Conservation (phyloP, 2,329 filamentous ascomycete species). For the Geosmithia putterillii region DNA sequence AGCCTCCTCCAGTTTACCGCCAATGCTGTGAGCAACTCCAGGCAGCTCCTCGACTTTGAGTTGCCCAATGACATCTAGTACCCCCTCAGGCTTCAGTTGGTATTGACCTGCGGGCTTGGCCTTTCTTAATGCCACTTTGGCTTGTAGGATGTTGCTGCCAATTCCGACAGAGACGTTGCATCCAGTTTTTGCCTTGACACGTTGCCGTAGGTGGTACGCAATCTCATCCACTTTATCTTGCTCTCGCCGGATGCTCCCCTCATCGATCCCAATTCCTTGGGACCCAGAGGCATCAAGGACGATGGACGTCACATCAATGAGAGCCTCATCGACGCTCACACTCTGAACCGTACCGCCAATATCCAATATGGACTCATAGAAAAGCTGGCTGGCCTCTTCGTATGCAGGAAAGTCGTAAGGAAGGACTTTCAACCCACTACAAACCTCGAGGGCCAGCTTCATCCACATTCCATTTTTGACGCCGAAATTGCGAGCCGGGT, state of each 20-base stretch:
- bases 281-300: slow-evolving; percentile 56
- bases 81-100: slow-evolving; percentile 71
- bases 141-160: slow-evolving; percentile 78
- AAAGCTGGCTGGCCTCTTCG: slow-evolving; percentile 77
- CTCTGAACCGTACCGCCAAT: slow-evolving; percentile 82
- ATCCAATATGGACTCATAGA: slow-evolving; percentile 74
- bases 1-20: slow-evolving; percentile 77
- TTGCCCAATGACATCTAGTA: slow-evolving; percentile 63
- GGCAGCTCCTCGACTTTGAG: slow-evolving; percentile 74
- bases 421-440: slow-evolving; percentile 76
- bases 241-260: slow-evolving; percentile 63
- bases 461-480: slow-evolving; percentile 99
- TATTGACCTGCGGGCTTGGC: slow-evolving; percentile 92
- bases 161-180: slow-evolving; percentile 91
- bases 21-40: slow-evolving; percentile 84
- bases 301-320: slow-evolving; percentile 68
- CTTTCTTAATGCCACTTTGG: slow-evolving; percentile 79
- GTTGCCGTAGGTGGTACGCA: slow-evolving; percentile 48
- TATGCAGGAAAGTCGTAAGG: slow-evolving; percentile 94
- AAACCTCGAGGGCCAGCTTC: slow-evolving; percentile 74
- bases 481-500: slow-evolving; percentile 73
- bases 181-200: slow-evolving; percentile 61
- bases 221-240: slow-evolving; percentile 68
- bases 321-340: slow-evolving; percentile 90
- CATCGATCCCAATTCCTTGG: slow-evolving; percentile 48